Evolutionary conservation across 2,329 filamentous ascomycete genomes (phyloP), one percentile per base, ranked within the genome.

Genomic region (Pestalotiopsis sp.): DNA sequence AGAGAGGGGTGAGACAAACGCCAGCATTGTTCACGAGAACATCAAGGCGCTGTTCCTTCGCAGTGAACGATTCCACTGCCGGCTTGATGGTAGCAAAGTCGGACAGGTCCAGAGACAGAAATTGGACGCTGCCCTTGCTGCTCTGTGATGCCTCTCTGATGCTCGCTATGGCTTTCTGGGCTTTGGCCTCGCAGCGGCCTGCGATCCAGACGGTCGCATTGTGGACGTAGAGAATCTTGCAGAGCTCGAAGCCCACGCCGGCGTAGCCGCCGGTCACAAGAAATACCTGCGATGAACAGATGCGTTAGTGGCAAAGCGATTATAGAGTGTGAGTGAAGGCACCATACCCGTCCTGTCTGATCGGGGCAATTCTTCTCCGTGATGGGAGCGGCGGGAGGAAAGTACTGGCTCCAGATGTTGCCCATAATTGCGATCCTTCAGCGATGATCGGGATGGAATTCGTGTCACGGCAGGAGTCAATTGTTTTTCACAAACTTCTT

Each of bases 151-250:
- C 27, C 31, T 61, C 61, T 36, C 62, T 65, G 40, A 79, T 74
- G 14, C 75, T 52, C 5, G 71, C 36, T 56, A 79, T 77, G 38
- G 76, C 70, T 23, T 67, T 68, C 20, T 76, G 68, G 63, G 73
- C 77, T 41, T 74, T 76, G 23, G 69, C 65, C 36, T 67, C 68
- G 13, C 73, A 78, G 36, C 81, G 80, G 14, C 78, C 80, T 6
- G 75, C 80, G 4, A 83, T 73, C 61, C 76, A 82, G 25, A 83
- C 76, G 4, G 72, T 69, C 1, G 80, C 79, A 27, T 76, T 77
- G 59, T 72, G 70, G 20, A 57, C 66, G n/a, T 74, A 73, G 17
- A 70, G 69, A 9, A 73, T 69, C 12, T 65, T 65, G 41, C 38
- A 49, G 20, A 65, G 45, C 41, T 65, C 63, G 52, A 65, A 56